Evolutionary conservation across 1,284 basidiomycete genomes (phyloP), one percentile per base, ranked within the genome.

Genomic region (Mycena citricolor): DNA sequence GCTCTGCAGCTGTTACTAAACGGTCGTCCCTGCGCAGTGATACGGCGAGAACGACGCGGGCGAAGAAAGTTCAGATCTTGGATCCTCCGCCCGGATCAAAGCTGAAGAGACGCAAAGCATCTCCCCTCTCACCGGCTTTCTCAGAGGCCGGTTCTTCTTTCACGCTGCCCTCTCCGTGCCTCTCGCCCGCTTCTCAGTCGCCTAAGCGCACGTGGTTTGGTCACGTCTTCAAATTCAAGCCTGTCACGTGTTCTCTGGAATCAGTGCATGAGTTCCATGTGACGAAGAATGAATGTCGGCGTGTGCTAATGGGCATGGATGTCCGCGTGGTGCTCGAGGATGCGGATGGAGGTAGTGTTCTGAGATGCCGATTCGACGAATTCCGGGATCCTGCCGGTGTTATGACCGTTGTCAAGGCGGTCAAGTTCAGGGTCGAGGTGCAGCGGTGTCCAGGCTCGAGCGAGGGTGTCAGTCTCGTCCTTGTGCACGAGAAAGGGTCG

Each of bases 401-500:
- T n/a, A 73, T 82, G 62, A 66, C 68, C 16, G 60, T 73, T 41
- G 59, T 77, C 46, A 90, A 88, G 60, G 70, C 80, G 8, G 80
- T 83, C 29, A 79, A 77, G 55, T 94, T 94, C 68, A 76, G 85
- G 42, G 84, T 91, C 26, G 89, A 91, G 57, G 68, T 90, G 43
- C 76, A 79, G 31, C 64, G 61, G 51, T 68, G 70, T 7, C 73
- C 77, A 42, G 55, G 56, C 13, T 55, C 54, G 8, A 17, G 22
- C 16, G 61, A 62, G 33, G 66, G 66, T 28, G 80, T 86, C 4
- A 73, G 72, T 33, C 62, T 94, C 57, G 72, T 76, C 10, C 62
- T 94, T 46, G 73, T 90, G 12, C 84, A 91, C 57, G 93, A 95
- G 69, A 92, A 86, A 63, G 93, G 93, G 1, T 82, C 90, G 10